These are phyloP conservation scores for Otatea glauca DNA, from an alignment of 176 grass and related monocot genomes.

Conservation along the genomic window DNA sequence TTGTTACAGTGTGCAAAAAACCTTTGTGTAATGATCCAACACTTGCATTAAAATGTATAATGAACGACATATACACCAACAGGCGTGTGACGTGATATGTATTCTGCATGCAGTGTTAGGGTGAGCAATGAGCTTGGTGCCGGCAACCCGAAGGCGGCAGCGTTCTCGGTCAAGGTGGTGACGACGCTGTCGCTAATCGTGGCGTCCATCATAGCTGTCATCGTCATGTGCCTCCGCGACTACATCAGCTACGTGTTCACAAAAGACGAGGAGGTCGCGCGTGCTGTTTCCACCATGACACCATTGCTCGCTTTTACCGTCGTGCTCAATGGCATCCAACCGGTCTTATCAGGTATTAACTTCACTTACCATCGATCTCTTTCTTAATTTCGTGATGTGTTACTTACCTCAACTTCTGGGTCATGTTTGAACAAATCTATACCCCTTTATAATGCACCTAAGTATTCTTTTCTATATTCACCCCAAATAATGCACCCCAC, in stretches of 20 bases:
- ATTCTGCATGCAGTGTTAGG: slow-evolving; percentile 50
- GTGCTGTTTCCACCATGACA: too few species aligned
- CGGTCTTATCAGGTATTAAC: slow-evolving; percentile 66
- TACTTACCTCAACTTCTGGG: too few species aligned
- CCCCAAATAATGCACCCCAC: too few species aligned
- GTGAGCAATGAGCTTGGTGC: slow-evolving; percentile 86
- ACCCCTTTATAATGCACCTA: too few species aligned
- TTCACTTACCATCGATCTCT: too few species aligned
- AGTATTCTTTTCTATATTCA: too few species aligned
- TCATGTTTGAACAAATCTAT: too few species aligned
- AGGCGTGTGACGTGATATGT: too few species aligned
- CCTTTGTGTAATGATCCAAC: background rate
- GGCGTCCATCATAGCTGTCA: slow-evolving; percentile 31
- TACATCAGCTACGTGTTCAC: slow-evolving; percentile 80
- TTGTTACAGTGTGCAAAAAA: background rate
- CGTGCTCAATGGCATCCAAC: slow-evolving; percentile 79
- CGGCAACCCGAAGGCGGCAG: slow-evolving; percentile 68
- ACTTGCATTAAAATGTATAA: background rate
- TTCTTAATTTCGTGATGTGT: too few species aligned
- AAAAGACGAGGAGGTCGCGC: too few species aligned
- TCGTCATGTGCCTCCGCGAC: slow-evolving; percentile 60
- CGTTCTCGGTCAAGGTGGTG: slow-evolving; percentile 70
- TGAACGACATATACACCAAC: too few species aligned
- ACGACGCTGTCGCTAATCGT: slow-evolving; percentile 47
- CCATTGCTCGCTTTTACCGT: slow-evolving; percentile 60